Evolutionary conservation across 169 alveolate species (phyloP).

Genomic region (Theileria annulata): DNA sequence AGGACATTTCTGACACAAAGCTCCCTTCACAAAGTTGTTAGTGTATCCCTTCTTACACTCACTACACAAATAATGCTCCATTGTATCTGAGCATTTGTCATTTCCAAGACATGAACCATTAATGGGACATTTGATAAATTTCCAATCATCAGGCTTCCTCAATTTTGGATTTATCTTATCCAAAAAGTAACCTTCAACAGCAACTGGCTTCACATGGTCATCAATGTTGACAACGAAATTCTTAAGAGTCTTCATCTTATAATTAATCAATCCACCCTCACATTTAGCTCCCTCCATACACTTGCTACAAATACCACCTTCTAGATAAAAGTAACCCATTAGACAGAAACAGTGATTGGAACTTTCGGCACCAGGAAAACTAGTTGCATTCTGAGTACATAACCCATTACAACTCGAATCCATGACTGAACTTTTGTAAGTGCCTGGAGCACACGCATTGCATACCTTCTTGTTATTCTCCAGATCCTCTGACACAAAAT

Average conservation of each 20-base stretch:
- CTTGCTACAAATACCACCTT: constrained; percentile 75
- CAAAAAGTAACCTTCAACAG: constrained; percentile 76
- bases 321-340: constrained; percentile 73
- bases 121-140: constrained; percentile 81
- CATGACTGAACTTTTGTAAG: constrained; percentile 79
- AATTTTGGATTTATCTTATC: constrained; percentile 68
- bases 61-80: constrained; percentile 80
- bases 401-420: constrained; percentile 78
- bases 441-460: constrained; percentile 77
- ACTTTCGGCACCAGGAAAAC: constrained; percentile 75
- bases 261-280: constrained; percentile 73
- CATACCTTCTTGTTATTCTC: constrained; percentile 60
- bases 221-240: constrained; percentile 56
- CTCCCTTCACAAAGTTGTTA: constrained; percentile 73
- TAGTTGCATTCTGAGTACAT: constrained; percentile 79
- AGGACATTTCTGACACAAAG: constrained; percentile 76
- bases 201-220: constrained; percentile 79
- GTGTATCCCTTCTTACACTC: constrained; percentile 82
- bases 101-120: constrained; percentile 76
- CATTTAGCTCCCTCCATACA: constrained; percentile 83
- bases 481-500: constrained; percentile 45
- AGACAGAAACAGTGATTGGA: constrained; percentile 82
- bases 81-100: constrained; percentile 74
- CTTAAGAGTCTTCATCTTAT: constrained; percentile 39
- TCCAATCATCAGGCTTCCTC: constrained; percentile 80